These are phyloP conservation scores for Penicillium occitanis DNA, from an alignment of 2,329 filamentous ascomycete species.

Conservation along the genomic window DNA sequence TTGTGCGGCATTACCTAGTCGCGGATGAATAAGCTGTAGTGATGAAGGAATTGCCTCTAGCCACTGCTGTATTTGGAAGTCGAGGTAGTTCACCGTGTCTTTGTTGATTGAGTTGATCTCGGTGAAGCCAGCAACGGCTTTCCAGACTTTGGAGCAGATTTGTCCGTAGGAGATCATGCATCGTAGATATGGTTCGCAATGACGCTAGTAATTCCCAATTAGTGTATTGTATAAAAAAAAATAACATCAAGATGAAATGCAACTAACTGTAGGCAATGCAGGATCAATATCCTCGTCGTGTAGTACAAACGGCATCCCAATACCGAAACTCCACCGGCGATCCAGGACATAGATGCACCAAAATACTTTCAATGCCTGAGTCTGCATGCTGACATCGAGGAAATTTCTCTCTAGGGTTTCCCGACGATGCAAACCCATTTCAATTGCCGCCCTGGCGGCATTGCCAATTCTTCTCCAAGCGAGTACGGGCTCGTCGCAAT, in stretches of 20 bases:
- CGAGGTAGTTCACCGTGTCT: conserved; percentile 3
- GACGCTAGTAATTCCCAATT: background rate
- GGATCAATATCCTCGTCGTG: conserved; percentile 10
- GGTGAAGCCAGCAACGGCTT: background rate
- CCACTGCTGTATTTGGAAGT: conserved; percentile 9
- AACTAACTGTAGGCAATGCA: conserved; percentile 1
- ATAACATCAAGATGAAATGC: background rate
- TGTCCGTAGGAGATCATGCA: conserved; percentile 7
- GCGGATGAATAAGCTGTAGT: background rate
- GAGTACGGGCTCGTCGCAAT: conserved; percentile 1
- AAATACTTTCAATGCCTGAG: conserved; percentile 1
- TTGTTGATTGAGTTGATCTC: background rate
- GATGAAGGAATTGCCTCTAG: background rate
- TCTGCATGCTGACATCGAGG: background rate
- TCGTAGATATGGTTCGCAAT: conserved; percentile 4
- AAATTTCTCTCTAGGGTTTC: background rate
- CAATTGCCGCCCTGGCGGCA: conserved; percentile 63
- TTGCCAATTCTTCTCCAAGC: conserved; percentile 11
- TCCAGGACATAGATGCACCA: conserved; percentile 20
- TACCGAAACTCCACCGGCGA: conserved; percentile 15
- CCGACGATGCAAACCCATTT: conserved; percentile 56
- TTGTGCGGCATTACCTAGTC: background rate
- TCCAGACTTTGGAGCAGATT: conserved; percentile 11
- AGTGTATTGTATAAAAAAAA: too few relatives aligned
- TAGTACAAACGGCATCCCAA: conserved; percentile 9